phyloP scores from a whole-genome alignment of 257 asterid genomes.

The Solanum pennellii region DNA sequence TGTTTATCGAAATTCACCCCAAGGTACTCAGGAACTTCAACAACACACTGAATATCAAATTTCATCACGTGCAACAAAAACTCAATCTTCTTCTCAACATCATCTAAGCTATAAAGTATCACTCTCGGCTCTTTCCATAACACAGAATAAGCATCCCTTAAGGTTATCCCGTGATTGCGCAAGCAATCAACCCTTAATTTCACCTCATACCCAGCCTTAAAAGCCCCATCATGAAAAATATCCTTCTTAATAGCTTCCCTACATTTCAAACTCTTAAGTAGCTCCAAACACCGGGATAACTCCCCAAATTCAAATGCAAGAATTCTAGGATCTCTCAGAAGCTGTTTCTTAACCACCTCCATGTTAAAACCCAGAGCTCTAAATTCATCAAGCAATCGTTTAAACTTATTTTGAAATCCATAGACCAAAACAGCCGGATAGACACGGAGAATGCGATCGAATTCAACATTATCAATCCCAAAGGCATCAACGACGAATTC shows the following conservation, averaged over 20 bases:
- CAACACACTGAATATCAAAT: constrained; percentile 35
- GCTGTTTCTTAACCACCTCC: constrained; percentile 41
- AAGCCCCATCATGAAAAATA: constrained; percentile 40
- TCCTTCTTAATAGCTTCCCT: constrained; percentile 36
- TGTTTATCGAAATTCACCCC: constrained; percentile 71
- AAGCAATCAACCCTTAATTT: constrained; percentile 65
- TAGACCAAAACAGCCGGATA: constrained; percentile 45
- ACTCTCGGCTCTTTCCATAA: constrained; percentile 86
- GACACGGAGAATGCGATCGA: constrained; percentile 28
- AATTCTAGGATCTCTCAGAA: constrained; percentile 43
- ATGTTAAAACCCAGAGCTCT: constrained; percentile 41
- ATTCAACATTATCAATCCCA: constrained; percentile 32
- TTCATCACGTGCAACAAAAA: constrained; percentile 51
- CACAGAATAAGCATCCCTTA: constrained; percentile 59
- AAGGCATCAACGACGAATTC: constrained; percentile 33
- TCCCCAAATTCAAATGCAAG: constrained; percentile 79
- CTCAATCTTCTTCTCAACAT: constrained; percentile 55
- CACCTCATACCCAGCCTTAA: constrained; percentile 55
- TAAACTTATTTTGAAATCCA: constrained; percentile 38
- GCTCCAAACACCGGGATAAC: constrained; percentile 54
- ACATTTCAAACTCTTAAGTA: constrained; percentile 61
- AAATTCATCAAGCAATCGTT: constrained; percentile 59
- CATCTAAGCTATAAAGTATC: constrained; percentile 34
- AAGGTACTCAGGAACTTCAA: constrained; percentile 65
- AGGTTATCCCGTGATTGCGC: constrained; percentile 45